Evolutionary conservation across 257 asterid species (phyloP), one percentile per base, ranked within the genome.

Genomic region (Forsythia suspensa): DNA sequence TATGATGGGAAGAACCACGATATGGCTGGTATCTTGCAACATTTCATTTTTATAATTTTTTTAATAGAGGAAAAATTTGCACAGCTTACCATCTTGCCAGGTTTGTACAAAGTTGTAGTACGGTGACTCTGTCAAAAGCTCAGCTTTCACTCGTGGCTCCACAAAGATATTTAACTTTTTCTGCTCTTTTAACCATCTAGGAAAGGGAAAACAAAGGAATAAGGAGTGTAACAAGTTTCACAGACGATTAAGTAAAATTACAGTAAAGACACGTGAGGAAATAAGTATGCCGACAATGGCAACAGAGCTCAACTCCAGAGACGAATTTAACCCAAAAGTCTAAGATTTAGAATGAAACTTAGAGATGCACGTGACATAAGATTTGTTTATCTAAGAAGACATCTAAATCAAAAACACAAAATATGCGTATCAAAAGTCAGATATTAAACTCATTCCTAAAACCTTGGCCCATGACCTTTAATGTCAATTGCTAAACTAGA

Each of bases 111-210:
- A 91, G 80, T 82, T 85, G 81, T 86, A 94, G 83, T 89, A 89
- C 20, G 96, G 76, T 0, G 97, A 90, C 81, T 90, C 96, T 18
- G 88, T 65, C 88, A 92, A 80, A 77, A 94, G 98, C 80, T 94
- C 97, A 75, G 89, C 80, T 75, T 76, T 89, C 84, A 94, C 98
- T 71, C 89, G 90, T 71, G 96, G 98, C 83, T 94, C 98, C 81
- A 94, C 98, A 74, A 86, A 82, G 73, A 94, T 89, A 68, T 87
- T 91, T 51, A 92, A 76, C 72, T 82, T 87, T 82, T 89, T 89
- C 86, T 90, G 86, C 87, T 92, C 97, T 79, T 88, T 91, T 85
- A 94, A 82, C 97, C 97, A 94, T 89, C 98, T 94, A 86, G 66
- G 72, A 70, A 74, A 29, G 74, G 57, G 78, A 63, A 77, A 13